phyloP scores from a whole-genome alignment of 2,329 filamentous ascomycete genomes.

The Fusarium penzigii region DNA sequence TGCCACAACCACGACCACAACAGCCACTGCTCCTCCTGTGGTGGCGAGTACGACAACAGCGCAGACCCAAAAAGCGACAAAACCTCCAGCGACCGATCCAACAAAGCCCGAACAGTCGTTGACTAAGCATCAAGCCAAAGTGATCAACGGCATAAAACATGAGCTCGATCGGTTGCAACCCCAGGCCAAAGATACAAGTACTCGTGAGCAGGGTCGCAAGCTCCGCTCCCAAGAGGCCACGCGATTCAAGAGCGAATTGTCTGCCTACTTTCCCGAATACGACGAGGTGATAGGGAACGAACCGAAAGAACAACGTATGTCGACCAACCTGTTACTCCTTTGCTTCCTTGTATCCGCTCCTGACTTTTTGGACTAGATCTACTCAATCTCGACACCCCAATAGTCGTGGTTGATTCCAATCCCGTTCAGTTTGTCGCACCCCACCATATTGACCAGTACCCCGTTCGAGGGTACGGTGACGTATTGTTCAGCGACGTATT shows the following conservation, averaged over 20 bases:
- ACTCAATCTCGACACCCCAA: slow-evolving; percentile 70
- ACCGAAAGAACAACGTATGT: slow-evolving; percentile 73
- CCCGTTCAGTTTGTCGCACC: slow-evolving; percentile 33
- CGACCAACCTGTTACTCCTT: slow-evolving; percentile 19
- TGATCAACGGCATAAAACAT: slow-evolving; percentile 62
- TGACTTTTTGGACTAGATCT: slow-evolving; percentile 56
- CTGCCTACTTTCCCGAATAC: slow-evolving; percentile 89
- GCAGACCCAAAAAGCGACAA: slow-evolving; percentile 11
- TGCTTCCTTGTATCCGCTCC: slow-evolving; percentile 1
- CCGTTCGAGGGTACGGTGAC: slow-evolving; percentile 56
- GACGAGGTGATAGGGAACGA: slow-evolving; percentile 91
- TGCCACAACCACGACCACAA: slow-evolving; percentile 20
- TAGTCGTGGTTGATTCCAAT: slow-evolving; percentile 65
- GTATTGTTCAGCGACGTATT: slow-evolving; percentile 57
- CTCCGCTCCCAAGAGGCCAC: slow-evolving; percentile 84
- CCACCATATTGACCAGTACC: slow-evolving; percentile 33
- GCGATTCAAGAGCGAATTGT: slow-evolving; percentile 87
- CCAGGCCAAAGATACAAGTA: slow-evolving; percentile 44
- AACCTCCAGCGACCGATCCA: slow-evolving; percentile 15
- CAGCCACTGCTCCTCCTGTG: slow-evolving; percentile 18
- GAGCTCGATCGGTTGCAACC: slow-evolving; percentile 60
- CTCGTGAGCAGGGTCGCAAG: slow-evolving; percentile 68
- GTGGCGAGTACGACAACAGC: slow-evolving; percentile 18
- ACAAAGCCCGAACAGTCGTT: slow-evolving; percentile 32
- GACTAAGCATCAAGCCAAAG: slow-evolving; percentile 58